These are phyloP conservation scores for Forsythia suspensa DNA, from an alignment of 257 asterid species.

Conservation along the genomic window DNA sequence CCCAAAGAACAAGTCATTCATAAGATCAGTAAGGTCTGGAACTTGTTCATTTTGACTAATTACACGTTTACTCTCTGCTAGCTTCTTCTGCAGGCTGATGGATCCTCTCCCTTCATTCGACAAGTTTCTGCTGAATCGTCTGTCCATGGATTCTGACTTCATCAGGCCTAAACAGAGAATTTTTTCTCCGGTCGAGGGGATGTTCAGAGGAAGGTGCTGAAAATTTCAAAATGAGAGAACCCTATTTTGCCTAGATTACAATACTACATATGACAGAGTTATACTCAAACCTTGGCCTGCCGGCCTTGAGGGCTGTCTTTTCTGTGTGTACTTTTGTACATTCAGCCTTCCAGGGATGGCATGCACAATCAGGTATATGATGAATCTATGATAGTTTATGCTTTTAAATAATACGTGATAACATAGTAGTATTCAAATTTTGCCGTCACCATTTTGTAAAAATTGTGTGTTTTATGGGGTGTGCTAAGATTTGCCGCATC, in stretches of 20 bases:
- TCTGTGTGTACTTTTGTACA: constrained; percentile 23
- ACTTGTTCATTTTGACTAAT: constrained; percentile 11
- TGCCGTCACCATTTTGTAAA: background rate
- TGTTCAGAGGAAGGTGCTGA: background rate
- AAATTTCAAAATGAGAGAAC: constrained; percentile 22
- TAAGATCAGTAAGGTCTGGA: constrained; percentile 53
- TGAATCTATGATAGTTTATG: too few species aligned
- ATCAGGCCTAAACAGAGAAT: background rate
- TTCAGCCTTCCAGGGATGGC: constrained; percentile 21
- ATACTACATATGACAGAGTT: background rate
- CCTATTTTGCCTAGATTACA: constrained; percentile 9
- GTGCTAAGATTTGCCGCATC: background rate
- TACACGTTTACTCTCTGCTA: constrained; percentile 21
- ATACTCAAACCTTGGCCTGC: constrained; percentile 24
- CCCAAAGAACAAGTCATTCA: constrained; percentile 76
- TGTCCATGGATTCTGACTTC: constrained; percentile 30
- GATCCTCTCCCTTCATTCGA: constrained; percentile 20
- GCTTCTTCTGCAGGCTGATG: constrained; percentile 31
- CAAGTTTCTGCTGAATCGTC: constrained; percentile 29
- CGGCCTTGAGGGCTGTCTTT: constrained; percentile 44
- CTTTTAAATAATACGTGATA: background rate
- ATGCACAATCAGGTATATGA: background rate
- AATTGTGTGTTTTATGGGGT: background rate
- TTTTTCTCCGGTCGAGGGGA: background rate
- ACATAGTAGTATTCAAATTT: too few species aligned